Evolutionary conservation across 148 eudicot genomes (phyloP), one percentile per base, ranked within the genome.

Genomic region (Vaccinium corymbosum): DNA sequence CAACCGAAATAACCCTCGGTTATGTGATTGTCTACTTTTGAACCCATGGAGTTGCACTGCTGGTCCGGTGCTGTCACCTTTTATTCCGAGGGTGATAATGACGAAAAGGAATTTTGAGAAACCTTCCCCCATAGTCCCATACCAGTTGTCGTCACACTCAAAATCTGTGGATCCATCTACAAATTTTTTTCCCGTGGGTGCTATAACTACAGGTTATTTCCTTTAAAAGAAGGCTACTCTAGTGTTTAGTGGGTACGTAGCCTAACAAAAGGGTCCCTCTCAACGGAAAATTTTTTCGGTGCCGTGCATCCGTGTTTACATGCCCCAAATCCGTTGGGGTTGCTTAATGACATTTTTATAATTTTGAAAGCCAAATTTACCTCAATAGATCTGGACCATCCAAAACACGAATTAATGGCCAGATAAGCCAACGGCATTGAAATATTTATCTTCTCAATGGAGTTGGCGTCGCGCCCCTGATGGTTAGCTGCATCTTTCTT

Each of bases 331-430:
- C 3, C 1, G 35, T 32, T 32, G 35, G 35, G 35, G 3, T 32
- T 32, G 2, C 2, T 35, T 2, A 35, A 35, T 35, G 38, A 1
- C 38, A 35, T 2, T 35, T 35, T 35, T 35, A 35, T 35, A 35
- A 35, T 35, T 35, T 35, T 35, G 38, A 35, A 1, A 2, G 3
- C 0, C 3, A 35, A 35, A 35, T 35, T 2, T 35, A 35, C 38
- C 3, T 0, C 0, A 35, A 35, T 0, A 35, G 38, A 2, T 2
- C 0, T 35, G 38, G 38, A 35, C 0, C 3, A 0, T 35, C 1
- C 3, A 35, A 35, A 35, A 35, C 38, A 35, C 38, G 38, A 2
- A 35, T 35, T 0, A 1, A 35, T 35, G 3, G 38, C 38, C 38
- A 2, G 3, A 35, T 35, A 35, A 35, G 38, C 38, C 38, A 1